A percentile compares a stretch with the other conserved stretches of the same genome.
These are phyloP conservation scores for Pyrenophora graminea DNA, from an alignment of 2,329 filamentous ascomycete species.

Conservation along the genomic window DNA sequence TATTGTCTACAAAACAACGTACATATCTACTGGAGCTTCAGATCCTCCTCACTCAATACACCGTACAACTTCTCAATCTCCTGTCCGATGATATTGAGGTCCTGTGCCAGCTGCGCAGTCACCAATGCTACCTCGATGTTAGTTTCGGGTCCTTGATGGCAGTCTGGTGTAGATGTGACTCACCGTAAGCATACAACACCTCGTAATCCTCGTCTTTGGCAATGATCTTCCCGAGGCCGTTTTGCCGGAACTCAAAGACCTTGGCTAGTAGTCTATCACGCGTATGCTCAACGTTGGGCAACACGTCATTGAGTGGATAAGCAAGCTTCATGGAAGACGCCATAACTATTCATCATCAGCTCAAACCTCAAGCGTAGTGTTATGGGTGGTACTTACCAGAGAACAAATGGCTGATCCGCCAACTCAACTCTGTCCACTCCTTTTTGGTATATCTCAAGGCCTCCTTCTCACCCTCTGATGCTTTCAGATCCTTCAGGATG, in stretches of 20 bases:
- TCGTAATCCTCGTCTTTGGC: constrained; percentile 83
- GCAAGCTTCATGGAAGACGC: constrained; percentile 93
- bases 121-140: constrained; percentile 57
- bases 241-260: constrained; percentile 83
- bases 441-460: constrained; percentile 77
- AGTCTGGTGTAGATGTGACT: constrained; percentile 29
- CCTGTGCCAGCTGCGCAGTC: constrained; percentile 62
- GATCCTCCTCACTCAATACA: constrained; percentile 63
- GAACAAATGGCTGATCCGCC: constrained; percentile 86
- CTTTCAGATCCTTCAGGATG: constrained; percentile 75
- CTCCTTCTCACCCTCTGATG: constrained; percentile 78
- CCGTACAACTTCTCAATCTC: constrained; percentile 65
- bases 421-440: constrained; percentile 80
- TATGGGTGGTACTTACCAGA: constrained; percentile 53
- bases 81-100: constrained; percentile 58
- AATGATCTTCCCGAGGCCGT: constrained; percentile 56
- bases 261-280: constrained; percentile 83
- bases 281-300: constrained; percentile 80
- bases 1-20: not conserved
- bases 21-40: constrained; percentile 53
- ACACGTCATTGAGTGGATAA: constrained; percentile 86
- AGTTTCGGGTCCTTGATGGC: constrained; percentile 3
- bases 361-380: not conserved
- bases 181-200: constrained; percentile 86
- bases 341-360: constrained; percentile 61